Conservation (phyloP, 2,329 filamentous ascomycete genomes). For the Fusarium musae region DNA sequence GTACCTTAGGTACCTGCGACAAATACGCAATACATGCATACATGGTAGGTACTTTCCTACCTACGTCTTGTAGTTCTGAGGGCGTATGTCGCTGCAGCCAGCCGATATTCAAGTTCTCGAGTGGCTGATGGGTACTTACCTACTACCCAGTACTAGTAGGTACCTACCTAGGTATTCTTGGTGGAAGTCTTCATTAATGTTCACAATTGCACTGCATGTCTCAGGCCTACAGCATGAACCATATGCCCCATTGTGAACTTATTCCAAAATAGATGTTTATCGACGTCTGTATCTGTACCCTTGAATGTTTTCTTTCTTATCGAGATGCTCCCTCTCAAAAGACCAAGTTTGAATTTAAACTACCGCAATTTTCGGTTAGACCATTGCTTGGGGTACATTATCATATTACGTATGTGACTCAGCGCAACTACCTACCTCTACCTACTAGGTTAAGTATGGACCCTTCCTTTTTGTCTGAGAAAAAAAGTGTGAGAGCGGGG, state of each 20-base stretch:
- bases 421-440: background rate
- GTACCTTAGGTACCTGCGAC: background rate
- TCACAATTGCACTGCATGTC: background rate
- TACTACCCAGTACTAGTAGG: too few species aligned
- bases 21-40: background rate
- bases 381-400: background rate
- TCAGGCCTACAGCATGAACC: background rate
- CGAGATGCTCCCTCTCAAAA: background rate
- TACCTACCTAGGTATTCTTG: background rate
- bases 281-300: background rate
- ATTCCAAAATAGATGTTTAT: background rate
- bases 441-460: background rate
- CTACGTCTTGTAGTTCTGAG: background rate
- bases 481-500: background rate
- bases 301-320: background rate
- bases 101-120: constrained; percentile 7
- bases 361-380: background rate
- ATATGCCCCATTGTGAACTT: background rate
- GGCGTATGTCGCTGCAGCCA: constrained; percentile 10
- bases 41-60: background rate
- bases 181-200: background rate
- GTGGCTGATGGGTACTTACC: background rate
- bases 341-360: background rate
- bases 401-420: background rate
- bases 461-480: background rate